Evolutionary conservation across 1,284 basidiomycete species (phyloP), one percentile per base, ranked within the genome.

Genomic region (Ustilago tritici): DNA sequence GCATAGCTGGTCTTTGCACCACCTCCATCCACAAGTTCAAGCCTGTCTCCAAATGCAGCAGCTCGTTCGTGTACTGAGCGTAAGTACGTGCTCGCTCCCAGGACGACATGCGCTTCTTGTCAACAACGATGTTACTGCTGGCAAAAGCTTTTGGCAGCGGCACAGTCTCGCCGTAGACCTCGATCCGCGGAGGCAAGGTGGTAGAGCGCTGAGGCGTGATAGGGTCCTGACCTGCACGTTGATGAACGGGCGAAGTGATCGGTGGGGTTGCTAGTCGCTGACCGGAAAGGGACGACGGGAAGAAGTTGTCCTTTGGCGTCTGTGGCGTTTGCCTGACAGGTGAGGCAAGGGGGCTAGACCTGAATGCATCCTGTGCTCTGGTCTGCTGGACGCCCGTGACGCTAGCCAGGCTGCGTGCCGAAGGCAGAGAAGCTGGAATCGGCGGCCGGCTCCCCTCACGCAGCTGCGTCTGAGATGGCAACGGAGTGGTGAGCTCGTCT

Each of bases 71-170:
- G 65, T 61, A 82, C 23, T 68, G 63, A 12, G 82, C 82, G 49
- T 83, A 83, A 4, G 64, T 62, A 46, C 77, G 64, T 31, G 82
- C 79, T 12, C 82, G 69, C 46, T 83, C 82, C 77, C 79, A 78
- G 3, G 82, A 80, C 28, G 82, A 70, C 19, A 61, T 56, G 19
- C 66, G 69, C 50, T 55, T 64, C 67, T 78, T 77, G 53, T 80
- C 78, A 31, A 68, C 56, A 14, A 59, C 66, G 64, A 83, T 78
- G n/a, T 63, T 38, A 17, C 61, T 65, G 59, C 77, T 76, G 53
- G 54, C 57, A 41, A 83, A 81, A 6, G 79, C 58, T 53, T 62
- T 61, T 3, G 82, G 82, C 56, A 78, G 64, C 2, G 82, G 73
- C 50, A 82, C 34, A 19, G 73, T 80, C 56, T 71, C 76, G 36